A percentile compares a stretch with the other conserved stretches of the same genome.
phyloP scores from a whole-genome alignment of 768 basidiomycete species.

The Boletus reticuloceps region DNA sequence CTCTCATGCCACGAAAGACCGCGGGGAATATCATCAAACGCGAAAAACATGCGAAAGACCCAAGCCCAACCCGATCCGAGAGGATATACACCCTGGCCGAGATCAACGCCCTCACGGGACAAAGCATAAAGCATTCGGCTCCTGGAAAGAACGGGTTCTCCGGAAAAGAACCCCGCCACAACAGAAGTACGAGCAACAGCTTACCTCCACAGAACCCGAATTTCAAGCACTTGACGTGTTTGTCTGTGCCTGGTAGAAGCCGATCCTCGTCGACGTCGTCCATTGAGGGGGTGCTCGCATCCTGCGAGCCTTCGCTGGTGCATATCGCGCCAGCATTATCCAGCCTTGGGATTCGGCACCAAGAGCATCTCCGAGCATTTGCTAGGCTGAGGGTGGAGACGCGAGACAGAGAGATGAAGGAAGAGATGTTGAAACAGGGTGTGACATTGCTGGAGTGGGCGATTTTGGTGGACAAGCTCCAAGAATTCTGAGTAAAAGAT shows the following conservation, averaged over 20 bases:
- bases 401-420: constrained; percentile 65
- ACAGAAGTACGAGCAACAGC: constrained; percentile 16
- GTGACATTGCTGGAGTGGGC: constrained; percentile 79
- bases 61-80: constrained; percentile 32
- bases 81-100: constrained; percentile 35
- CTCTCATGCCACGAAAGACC: constrained; percentile 18
- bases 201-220: constrained; percentile 22
- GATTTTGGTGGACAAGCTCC: constrained; percentile 65
- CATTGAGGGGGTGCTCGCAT: constrained; percentile 52
- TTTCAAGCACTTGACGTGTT: constrained; percentile 5
- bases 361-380: constrained; percentile 64
- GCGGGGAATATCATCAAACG: neutral
- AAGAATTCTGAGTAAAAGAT: constrained; percentile 29
- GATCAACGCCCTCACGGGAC: constrained; percentile 30
- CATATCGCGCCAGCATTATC: constrained; percentile 59
- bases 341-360: constrained; percentile 54
- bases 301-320: constrained; percentile 63
- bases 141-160: constrained; percentile 15
- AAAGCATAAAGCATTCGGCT: constrained; percentile 25
- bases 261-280: constrained; percentile 38
- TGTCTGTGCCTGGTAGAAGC: constrained; percentile 13
- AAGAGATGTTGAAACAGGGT: constrained; percentile 64
- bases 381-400: constrained; percentile 61
- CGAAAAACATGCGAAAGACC: constrained; percentile 18
- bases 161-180: constrained; percentile 8